These are phyloP conservation scores for Oryza longistaminata DNA, from an alignment of 176 grass and related monocot genomes.

Conservation along the genomic window DNA sequence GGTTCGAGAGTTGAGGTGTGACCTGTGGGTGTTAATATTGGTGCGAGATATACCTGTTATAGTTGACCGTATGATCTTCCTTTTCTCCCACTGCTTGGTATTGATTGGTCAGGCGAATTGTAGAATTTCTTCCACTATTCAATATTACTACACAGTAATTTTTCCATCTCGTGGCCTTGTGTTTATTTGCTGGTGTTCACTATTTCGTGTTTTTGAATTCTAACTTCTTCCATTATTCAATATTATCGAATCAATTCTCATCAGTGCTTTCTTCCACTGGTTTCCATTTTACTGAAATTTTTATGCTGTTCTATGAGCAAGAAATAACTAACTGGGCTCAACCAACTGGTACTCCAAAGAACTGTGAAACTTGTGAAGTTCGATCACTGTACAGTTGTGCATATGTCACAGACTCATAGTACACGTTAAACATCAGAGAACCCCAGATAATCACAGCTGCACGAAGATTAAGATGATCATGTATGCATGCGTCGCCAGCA, in stretches of 20 bases:
- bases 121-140: conserved; percentile 30
- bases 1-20: conserved; percentile 30
- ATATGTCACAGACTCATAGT: not conserved
- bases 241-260: not conserved
- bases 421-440: not conserved
- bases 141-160: not conserved
- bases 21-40: conserved; percentile 46
- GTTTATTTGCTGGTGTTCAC: not conserved
- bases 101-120: conserved; percentile 40
- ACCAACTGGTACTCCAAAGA: no score
- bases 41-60: conserved; percentile 40
- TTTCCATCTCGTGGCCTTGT: not conserved
- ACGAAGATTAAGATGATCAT: no score
- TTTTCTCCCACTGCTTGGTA: conserved; percentile 24
- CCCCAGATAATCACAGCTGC: not conserved
- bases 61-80: conserved; percentile 32
- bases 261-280: not conserved
- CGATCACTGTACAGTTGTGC: not conserved
- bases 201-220: no score
- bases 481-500: not conserved
- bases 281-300: not conserved
- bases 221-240: no score
- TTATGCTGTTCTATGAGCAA: not conserved
- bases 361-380: not conserved
- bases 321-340: no score